These are phyloP conservation scores for Coniophora puteana DNA, from an alignment of 1,284 basidiomycete genomes.

Conservation along the genomic window DNA sequence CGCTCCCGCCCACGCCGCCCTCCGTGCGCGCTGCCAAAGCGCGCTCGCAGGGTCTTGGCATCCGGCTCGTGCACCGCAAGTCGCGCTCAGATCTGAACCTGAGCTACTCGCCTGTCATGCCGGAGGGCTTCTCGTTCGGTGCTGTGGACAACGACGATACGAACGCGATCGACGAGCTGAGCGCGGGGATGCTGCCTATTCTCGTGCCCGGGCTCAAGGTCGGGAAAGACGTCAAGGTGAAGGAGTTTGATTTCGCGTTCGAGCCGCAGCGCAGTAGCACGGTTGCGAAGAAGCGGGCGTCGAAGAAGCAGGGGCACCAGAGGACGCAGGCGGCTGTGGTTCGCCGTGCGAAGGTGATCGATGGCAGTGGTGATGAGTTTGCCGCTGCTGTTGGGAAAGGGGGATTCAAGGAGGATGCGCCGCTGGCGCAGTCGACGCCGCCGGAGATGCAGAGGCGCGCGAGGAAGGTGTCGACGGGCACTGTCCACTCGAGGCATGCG, in stretches of 20 bases:
- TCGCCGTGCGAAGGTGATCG: slow-evolving; percentile 27
- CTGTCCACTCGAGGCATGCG: slow-evolving; percentile 52
- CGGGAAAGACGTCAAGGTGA: slow-evolving; percentile 50
- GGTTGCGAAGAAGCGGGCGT: slow-evolving; percentile 32
- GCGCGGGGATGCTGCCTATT: slow-evolving; percentile 61
- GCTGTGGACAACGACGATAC: slow-evolving; percentile 45
- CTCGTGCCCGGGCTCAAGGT: slow-evolving; percentile 64
- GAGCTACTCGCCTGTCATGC: too few species aligned
- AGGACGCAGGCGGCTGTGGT: slow-evolving; percentile 14
- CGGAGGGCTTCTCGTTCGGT: slow-evolving; percentile 58
- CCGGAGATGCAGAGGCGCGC: slow-evolving; percentile 30
- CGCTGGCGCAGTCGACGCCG: slow-evolving; percentile 58
- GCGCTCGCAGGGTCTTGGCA: slow-evolving; percentile 37
- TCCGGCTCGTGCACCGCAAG: slow-evolving; percentile 47
- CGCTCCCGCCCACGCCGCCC: slow-evolving; percentile 67
- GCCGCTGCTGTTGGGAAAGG: slow-evolving; percentile 49
- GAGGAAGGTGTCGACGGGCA: slow-evolving; percentile 46
- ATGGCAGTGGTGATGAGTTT: slow-evolving; percentile 45
- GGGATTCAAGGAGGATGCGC: too few species aligned
- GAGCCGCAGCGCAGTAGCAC: slow-evolving; percentile 38
- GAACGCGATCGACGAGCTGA: slow-evolving; percentile 66
- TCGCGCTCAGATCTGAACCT: too few species aligned
- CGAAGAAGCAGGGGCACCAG: slow-evolving; percentile 4
- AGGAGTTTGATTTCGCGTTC: slow-evolving; percentile 39
- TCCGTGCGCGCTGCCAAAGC: slow-evolving; percentile 44